A percentile compares a stretch with the other conserved stretches of the same genome.
Conservation (phyloP, 148 eudicot genomes). For the Persicaria tinctoria region DNA sequence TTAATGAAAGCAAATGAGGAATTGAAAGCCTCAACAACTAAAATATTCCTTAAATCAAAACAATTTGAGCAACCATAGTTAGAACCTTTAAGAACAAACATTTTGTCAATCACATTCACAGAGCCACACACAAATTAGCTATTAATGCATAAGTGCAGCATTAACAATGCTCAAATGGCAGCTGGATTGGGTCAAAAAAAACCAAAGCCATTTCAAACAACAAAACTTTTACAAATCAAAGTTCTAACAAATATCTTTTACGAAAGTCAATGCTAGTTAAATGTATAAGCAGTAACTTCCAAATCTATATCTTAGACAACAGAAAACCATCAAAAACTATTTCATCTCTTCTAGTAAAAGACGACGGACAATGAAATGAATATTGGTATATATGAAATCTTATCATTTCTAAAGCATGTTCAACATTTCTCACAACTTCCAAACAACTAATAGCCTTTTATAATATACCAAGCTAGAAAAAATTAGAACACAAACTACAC, state of each 20-base stretch:
- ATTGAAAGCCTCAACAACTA: neutral
- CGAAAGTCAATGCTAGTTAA: too few relatives aligned
- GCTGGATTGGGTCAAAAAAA: neutral
- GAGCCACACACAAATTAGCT: neutral
- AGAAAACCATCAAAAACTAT: neutral
- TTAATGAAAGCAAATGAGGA: neutral
- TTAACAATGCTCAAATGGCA: neutral
- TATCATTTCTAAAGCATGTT: too few relatives aligned
- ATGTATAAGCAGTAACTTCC: neutral
- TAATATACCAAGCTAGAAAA: too few relatives aligned
- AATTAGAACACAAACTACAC: too few relatives aligned
- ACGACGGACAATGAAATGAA: neutral
- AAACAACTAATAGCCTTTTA: too few relatives aligned
- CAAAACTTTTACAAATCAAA: neutral
- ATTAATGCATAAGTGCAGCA: neutral
- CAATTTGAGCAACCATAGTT: neutral
- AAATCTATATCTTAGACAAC: neutral
- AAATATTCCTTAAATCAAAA: neutral
- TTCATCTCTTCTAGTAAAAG: neutral
- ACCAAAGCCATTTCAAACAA: neutral
- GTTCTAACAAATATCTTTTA: too few relatives aligned
- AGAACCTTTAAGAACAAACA: neutral
- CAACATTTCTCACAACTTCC: too few relatives aligned
- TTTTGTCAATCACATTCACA: neutral
- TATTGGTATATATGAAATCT: neutral